Evolutionary conservation across 2,329 filamentous ascomycete species (phyloP).

Genomic region (Diaporthe sp.): DNA sequence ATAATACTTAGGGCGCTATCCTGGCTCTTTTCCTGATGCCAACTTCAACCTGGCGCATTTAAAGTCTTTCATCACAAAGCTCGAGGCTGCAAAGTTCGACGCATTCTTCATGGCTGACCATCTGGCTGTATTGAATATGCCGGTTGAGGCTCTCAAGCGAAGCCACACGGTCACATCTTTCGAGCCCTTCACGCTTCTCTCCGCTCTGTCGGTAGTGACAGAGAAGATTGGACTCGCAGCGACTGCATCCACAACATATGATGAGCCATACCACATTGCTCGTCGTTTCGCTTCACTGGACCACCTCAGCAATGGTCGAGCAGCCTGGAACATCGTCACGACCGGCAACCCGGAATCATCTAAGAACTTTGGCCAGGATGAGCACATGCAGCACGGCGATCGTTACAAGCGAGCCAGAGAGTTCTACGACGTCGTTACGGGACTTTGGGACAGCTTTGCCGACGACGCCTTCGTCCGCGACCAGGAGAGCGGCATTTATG

Average conservation of each 20-base stretch:
- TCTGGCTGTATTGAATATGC: constrained; percentile 66
- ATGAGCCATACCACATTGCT: constrained; percentile 64
- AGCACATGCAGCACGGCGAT: constrained; percentile 59
- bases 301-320: constrained; percentile 60
- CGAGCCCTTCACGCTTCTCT: constrained; percentile 64
- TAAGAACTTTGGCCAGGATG: constrained; percentile 62
- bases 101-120: constrained; percentile 68
- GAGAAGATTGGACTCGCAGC: constrained; percentile 62
- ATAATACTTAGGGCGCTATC: too few species aligned
- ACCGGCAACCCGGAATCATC: constrained; percentile 62
- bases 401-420: constrained; percentile 62
- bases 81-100: constrained; percentile 65
- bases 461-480: constrained; percentile 65
- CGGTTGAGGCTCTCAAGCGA: constrained; percentile 64
- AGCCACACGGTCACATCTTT: constrained; percentile 69
- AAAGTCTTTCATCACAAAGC: constrained; percentile 62
- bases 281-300: constrained; percentile 64
- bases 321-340: constrained; percentile 66
- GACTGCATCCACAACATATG: constrained; percentile 65
- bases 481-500: constrained; percentile 56
- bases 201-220: constrained; percentile 59
- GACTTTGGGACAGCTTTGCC: constrained; percentile 63
- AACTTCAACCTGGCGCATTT: constrained; percentile 68
- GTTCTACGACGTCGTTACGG: constrained; percentile 64
- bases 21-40: constrained; percentile 63